phyloP scores from a whole-genome alignment of 1,139 yeast genomes.

The Diutina scorzettiae region DNA sequence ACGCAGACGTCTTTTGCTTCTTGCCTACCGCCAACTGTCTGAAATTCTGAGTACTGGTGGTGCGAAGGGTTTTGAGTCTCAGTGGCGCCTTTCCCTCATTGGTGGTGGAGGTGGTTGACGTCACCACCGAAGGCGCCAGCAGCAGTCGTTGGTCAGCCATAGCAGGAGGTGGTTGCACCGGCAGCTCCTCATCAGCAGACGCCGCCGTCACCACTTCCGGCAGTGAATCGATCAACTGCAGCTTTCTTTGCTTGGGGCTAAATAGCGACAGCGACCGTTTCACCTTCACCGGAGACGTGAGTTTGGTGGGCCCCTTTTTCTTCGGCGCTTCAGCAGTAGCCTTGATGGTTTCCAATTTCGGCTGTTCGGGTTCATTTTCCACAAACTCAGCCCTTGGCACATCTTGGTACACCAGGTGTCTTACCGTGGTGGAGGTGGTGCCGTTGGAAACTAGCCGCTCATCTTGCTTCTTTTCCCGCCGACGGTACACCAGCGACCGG shows the following conservation, averaged over 20 bases:
- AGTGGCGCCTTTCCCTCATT: constrained; percentile 13
- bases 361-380: not conserved
- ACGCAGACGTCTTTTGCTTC: constrained; percentile 76
- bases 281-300: constrained; percentile 2
- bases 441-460: not conserved
- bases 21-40: constrained; percentile 24
- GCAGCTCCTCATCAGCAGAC: not conserved
- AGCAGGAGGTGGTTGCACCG: not conserved
- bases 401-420: not conserved
- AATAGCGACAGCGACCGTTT: not conserved
- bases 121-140: not conserved
- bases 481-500: constrained; percentile 4
- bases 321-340: not conserved
- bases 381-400: not conserved
- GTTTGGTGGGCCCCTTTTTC: constrained; percentile 3
- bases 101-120: not conserved
- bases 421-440: not conserved
- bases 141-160: not conserved
- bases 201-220: not conserved
- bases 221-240: not conserved
- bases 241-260: constrained; percentile 4
- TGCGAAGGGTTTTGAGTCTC: constrained; percentile 28
- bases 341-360: not conserved
- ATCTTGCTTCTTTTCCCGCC: not conserved
- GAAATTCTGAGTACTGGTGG: constrained; percentile 34